Base-by-base conservation (phyloP, 73 alveolate species). In the Paramecium octaurelia region DNA sequence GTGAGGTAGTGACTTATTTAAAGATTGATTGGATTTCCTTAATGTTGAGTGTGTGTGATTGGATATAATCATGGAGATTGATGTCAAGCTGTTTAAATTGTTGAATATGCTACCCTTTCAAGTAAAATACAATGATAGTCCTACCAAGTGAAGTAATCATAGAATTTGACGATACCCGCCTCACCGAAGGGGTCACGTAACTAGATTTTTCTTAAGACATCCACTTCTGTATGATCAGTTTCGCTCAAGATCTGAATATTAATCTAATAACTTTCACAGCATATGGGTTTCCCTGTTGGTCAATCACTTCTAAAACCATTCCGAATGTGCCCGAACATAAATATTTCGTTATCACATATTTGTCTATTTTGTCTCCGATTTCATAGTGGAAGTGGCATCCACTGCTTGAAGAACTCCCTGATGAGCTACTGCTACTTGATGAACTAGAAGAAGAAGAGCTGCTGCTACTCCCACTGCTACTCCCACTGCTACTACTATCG, bases 321-420 rank as follows among this genome's bases (percentile, higher is more conserved):
- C 99, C 99, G 92, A 98, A 98, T 50, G 99, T 97, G 21, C 99
- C 99, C 95, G 97, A 99, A 40, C 99, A 97, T 73, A 98, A 93
- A 36, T 73, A 73, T 34, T 34, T 40, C 21, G 87, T 73, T 31
- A 73, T 73, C 60, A 40, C 85, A 93, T 95, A 64, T 93, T 92
- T 76, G 69, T 92, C 68, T 93, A 95, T 95, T 93, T 59, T 36
- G 59, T 73, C 87, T 29, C 87, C 87, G 31, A 73, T 34, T 18
- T 73, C 34, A 18, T 73, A 73, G n/a, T 34, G n/a, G 21, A 73
- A 73, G 12, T 73, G 87, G 46, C 87, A 73, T 29, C 87, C 87
- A 54, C 69, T 54, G 8, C 69, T 54, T 0, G 69, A 54, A 18
- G 69, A 54, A 21, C 60, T 35, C 0, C 60, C 34, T 35, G 40